Percentiles rank a stretch among this genome's conserved stretches.
These are phyloP conservation scores for Xylaria sp. DNA, from an alignment of 2,329 filamentous ascomycete genomes.

Conservation along the genomic window DNA sequence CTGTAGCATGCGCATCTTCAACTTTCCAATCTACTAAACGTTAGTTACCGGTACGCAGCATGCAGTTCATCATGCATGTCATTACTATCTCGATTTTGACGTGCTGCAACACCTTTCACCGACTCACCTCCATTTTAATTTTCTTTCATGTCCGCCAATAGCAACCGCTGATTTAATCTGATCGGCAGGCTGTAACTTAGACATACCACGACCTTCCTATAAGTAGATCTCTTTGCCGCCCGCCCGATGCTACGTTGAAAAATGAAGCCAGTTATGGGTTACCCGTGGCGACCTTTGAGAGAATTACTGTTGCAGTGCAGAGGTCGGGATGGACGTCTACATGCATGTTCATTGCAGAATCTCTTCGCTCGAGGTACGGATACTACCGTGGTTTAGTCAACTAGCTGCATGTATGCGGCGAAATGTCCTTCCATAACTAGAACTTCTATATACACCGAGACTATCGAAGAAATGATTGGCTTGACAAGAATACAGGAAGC, in stretches of 20 bases:
- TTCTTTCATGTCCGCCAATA: conserved; percentile 7
- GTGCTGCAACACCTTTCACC: conserved; percentile 1
- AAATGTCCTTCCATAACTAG: conserved; percentile 39
- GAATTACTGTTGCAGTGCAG: conserved; percentile 24
- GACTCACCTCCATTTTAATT: neutral
- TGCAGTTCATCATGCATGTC: conserved; percentile 23
- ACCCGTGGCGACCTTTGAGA: neutral
- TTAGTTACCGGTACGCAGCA: neutral
- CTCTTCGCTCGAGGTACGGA: conserved; percentile 13
- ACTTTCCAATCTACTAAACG: neutral
- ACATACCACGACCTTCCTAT: neutral
- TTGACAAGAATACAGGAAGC: neutral
- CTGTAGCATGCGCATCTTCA: neutral
- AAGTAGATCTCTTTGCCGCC: neutral
- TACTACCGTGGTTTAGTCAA: neutral
- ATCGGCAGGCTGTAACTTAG: conserved; percentile 2
- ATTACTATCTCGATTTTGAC: conserved; percentile 9
- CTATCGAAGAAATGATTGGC: neutral
- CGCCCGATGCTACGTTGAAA: conserved; percentile 3
- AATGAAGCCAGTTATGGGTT: neutral
- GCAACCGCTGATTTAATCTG: neutral
- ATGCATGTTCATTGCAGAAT: conserved; percentile 1
- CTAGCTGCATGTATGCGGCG: conserved; percentile 28
- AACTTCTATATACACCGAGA: conserved; percentile 47
- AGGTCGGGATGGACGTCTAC: neutral